Base-by-base conservation (phyloP, 352 stramenopile genomes). In the Globisporangium nagaii region DNA sequence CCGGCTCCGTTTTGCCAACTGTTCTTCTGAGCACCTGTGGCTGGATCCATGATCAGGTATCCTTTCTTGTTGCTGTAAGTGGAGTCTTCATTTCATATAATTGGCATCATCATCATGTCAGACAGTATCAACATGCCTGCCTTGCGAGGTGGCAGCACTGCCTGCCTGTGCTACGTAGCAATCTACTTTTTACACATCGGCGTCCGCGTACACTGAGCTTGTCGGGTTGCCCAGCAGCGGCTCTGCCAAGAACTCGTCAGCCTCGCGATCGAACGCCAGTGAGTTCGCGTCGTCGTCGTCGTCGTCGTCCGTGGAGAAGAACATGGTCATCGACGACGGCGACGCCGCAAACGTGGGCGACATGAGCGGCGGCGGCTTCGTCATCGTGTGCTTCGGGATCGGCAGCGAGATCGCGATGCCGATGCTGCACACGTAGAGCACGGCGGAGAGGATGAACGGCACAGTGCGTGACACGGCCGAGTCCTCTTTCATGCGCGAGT, bases 361-460 rank as follows among this genome's bases (percentile, higher is more conserved):
- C 41, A 75, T 60, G n/a, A 79, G 65, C 20, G 59, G 69, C 45
- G 68, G 56, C 12, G 61, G 37, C 19, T 22, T 54, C 35, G 39
- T 42, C 30, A 10, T 37, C 30, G 13, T 36, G 55, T 53, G 47
- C 64, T 17, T 63, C 60, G 34, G 63, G 53, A 55, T 59, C 1
- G 70, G 71, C 10, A 89, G 48, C 3, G 60, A 66, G 39, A 81
- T 22, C n/a, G 77, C 75, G 28, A 87, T 62, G n/a, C 62, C 58
- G 15, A 86, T 71, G 20, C 69, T 68, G 34, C 73, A 56, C 4
- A 70, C 40, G 48, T 86, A 90, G 25, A 89, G 43, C 3, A 65
- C 63, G 13, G 75, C 62, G 8, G 82, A 76, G 9, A 88, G 53
- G 12, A 77, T 62, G 44, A 76, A 92, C n/a, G 82, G 82, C 6